Conservation (phyloP, 106 monocot genomes). For the Dendrobium nobile region DNA sequence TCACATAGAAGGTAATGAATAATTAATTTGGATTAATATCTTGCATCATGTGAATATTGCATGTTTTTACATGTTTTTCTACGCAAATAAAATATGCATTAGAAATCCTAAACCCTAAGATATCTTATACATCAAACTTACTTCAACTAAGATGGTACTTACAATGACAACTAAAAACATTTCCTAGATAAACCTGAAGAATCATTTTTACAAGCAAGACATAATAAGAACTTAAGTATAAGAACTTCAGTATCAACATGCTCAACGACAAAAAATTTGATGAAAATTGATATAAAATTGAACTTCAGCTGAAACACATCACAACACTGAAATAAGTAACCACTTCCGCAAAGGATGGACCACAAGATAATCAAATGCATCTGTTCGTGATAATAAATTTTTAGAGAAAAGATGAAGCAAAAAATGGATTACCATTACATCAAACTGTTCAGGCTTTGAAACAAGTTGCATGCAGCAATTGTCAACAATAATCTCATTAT, state of each 20-base stretch:
- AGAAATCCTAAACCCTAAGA: too few species aligned
- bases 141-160: too few species aligned
- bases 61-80: too few species aligned
- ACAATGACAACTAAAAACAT: too few species aligned
- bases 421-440: slow-evolving; percentile 10
- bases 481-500: slow-evolving; percentile 14
- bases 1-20: too few species aligned
- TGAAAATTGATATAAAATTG: not conserved
- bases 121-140: too few species aligned
- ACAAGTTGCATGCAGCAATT: slow-evolving; percentile 15
- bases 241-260: not conserved
- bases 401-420: not conserved
- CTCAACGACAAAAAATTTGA: not conserved
- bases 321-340: not conserved
- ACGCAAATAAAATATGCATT: too few species aligned
- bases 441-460: slow-evolving; percentile 12
- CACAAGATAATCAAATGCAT: not conserved
- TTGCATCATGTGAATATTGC: too few species aligned
- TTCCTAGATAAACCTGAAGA: too few species aligned
- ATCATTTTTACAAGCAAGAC: not conserved
- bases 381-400: not conserved
- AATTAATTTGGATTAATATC: too few species aligned
- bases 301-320: not conserved
- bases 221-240: not conserved
- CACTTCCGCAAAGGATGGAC: not conserved